A percentile compares a stretch with the other conserved stretches of the same genome.
These are phyloP conservation scores for Aspergillus alliaceus DNA, from an alignment of 2,329 filamentous ascomycete genomes.

Conservation along the genomic window DNA sequence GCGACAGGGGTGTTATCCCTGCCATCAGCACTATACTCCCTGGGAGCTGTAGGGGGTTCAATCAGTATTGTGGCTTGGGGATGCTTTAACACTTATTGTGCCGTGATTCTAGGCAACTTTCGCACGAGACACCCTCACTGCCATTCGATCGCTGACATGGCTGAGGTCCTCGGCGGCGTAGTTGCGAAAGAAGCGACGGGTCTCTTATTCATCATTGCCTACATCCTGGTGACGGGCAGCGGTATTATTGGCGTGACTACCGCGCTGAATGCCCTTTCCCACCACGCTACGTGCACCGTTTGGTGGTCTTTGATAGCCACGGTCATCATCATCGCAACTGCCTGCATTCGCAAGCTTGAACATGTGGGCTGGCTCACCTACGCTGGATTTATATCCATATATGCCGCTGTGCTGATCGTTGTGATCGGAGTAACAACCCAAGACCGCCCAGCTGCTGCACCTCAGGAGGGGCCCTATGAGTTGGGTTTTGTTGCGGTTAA, in stretches of 20 bases:
- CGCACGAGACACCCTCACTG: constrained; percentile 52
- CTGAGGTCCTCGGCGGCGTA: constrained; percentile 53
- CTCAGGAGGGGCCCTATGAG: constrained; percentile 59
- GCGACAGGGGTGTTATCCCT: constrained; percentile 53
- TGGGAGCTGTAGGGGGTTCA: constrained; percentile 50
- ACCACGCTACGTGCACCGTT: constrained; percentile 60
- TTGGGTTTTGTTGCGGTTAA: constrained; percentile 59
- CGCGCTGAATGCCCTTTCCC: constrained; percentile 60
- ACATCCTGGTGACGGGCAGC: constrained; percentile 56
- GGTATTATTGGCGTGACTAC: constrained; percentile 62
- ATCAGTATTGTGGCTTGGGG: constrained; percentile 50
- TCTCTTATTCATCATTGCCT: constrained; percentile 58
- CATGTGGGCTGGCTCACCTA: constrained; percentile 64
- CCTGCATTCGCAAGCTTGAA: constrained; percentile 59
- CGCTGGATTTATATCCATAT: constrained; percentile 60
- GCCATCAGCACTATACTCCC: constrained; percentile 48
- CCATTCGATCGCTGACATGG: constrained; percentile 60
- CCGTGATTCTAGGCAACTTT: constrained; percentile 50
- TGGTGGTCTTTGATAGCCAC: constrained; percentile 58
- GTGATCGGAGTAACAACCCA: constrained; percentile 59
- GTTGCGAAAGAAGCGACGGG: constrained; percentile 31
- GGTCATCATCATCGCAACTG: constrained; percentile 47
- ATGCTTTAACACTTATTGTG: background rate
- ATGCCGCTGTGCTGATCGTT: constrained; percentile 58
- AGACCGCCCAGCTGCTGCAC: constrained; percentile 61